Evolutionary conservation across 1,139 yeast species (phyloP), one percentile per base, ranked within the genome.

Genomic region (Wickerhamomyces sp.): DNA sequence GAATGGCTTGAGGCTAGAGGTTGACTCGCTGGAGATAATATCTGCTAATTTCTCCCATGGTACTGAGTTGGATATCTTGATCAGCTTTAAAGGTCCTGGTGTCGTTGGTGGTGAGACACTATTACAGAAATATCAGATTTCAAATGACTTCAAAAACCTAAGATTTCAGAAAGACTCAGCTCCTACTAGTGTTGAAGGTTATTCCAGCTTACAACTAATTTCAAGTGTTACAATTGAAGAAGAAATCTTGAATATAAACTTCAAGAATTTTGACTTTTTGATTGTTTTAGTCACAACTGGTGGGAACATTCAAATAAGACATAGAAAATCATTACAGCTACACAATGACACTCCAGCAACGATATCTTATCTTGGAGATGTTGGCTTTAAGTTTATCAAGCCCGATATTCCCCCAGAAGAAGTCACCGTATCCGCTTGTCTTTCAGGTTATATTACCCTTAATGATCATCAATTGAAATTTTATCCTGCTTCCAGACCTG

Each of bases 351-450:
- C 50, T 9, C 40, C 46, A 13, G 39, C 54, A 1, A 54, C 68
- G 0, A 68, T 81, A 1, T 59, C 72, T 4, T 68, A 79, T 1
- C 59, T 83, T 10, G 66, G 74, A 32, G 88, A 84, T 54, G 73
- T 78, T 8, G 91, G 91, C 0, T 84, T 74, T 55, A 62, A 65
- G 33, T 71, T 80, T 42, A 75, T 79, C 0, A 47, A 48, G 45
- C 58, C 64, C n/a, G 47, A 47, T 0, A 48, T 59, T 26, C 61
- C 59, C 26, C 75, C 79, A 1, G 57, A 71, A 15, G 61, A 71
- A 26, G 58, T 73, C 32, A 69, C 77, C 10, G 56, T 81, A 0
- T 83, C 90, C 2, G 88, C 88, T 1, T 81, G 78, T 52, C 57
- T 77, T 47, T 68, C 81, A 13, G 73, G 85, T 0, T 59, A 60